These are phyloP conservation scores for Xylaria digitata DNA, from an alignment of 2,329 filamentous ascomycete species.

Conservation along the genomic window DNA sequence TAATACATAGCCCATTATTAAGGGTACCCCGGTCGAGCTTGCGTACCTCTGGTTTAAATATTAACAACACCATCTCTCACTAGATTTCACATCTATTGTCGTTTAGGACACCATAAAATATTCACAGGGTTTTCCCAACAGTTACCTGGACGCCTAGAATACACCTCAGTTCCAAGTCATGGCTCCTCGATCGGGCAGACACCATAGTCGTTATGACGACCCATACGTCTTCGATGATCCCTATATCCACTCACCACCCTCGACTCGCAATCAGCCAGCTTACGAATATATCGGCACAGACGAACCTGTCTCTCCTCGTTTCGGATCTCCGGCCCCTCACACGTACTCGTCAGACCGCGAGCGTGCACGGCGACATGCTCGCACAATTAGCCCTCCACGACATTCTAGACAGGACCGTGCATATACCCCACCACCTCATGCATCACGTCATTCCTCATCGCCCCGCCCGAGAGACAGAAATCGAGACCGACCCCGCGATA, in stretches of 20 bases:
- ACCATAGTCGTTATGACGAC: slow-evolving; percentile 45
- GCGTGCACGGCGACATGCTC: slow-evolving; percentile 37
- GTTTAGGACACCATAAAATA: neutral
- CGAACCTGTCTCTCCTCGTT: slow-evolving; percentile 35
- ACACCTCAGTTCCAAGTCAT: slow-evolving; percentile 36
- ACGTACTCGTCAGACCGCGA: slow-evolving; percentile 37
- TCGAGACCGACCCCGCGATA: slow-evolving; percentile 19
- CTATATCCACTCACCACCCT: slow-evolving; percentile 43
- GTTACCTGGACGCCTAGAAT: neutral
- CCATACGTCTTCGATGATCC: slow-evolving; percentile 48
- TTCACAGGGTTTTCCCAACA: neutral
- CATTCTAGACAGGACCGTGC: slow-evolving; percentile 36
- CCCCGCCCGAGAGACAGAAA: slow-evolving; percentile 36
- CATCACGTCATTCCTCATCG: slow-evolving; percentile 31
- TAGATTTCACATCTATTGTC: slow-evolving; percentile 5
- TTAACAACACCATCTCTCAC: slow-evolving; percentile 27
- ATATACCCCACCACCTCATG: slow-evolving; percentile 24
- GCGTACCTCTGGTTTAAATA: slow-evolving; percentile 29
- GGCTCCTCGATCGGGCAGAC: slow-evolving; percentile 43
- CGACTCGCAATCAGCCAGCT: slow-evolving; percentile 26
- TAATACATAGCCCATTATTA: slow-evolving; percentile 8
- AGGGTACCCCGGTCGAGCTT: slow-evolving; percentile 22
- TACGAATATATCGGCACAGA: slow-evolving; percentile 50
- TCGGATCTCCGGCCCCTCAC: slow-evolving; percentile 34
- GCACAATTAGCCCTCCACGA: slow-evolving; percentile 46